Base-by-base conservation (phyloP, 805 yeast species). In the Candida nonsorbophila region DNA sequence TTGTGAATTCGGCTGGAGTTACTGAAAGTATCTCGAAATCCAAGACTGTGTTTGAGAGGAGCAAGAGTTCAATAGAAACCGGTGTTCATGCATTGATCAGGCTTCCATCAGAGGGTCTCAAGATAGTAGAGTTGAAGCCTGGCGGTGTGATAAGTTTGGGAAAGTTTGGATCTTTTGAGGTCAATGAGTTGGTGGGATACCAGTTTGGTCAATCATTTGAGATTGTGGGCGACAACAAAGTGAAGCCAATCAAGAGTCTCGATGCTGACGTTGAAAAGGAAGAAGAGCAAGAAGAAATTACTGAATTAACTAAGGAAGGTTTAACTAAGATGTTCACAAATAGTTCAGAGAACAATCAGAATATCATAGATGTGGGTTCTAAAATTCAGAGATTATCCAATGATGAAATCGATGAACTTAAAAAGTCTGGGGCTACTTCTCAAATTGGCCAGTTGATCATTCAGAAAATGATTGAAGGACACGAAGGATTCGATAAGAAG, bases 191-290 rank as follows among this genome's bases (percentile, higher is more conserved):
- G 8, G 53, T 90, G 22, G 97, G 96, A 3, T 79, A 67, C 44
- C 82, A 87, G 5, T 83, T 74, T 47, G 98, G 97, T 1, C 90
- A 84, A 42, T 76, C 94, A 1, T 92, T 88, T 58, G 97, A 90
- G 48, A 81, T 90, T 24, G 48, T 67, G 16, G 84, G 77, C 24
- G 77, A 73, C 35, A 62, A 62, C 20, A 45, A 51, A 16, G 74
- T 76, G 8, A 57, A 53, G 23, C 78, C 82, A 3, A 68, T 77
- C 22, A 54, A 58, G 33, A 56, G 69, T 27, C 47, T 63, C 34
- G 49, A 58, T 19, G 16, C 6, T 7, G 25, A 23, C 4, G 37
- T 30, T 2, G 44, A 40, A 13, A 58, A 50, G 11, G 56, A 48
- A 7, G 58, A 51, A 14, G 51, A 44, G 10, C 61, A 51, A n/a